Conservation (phyloP, 2,329 filamentous ascomycete species). For the Neospermospora avenae region DNA sequence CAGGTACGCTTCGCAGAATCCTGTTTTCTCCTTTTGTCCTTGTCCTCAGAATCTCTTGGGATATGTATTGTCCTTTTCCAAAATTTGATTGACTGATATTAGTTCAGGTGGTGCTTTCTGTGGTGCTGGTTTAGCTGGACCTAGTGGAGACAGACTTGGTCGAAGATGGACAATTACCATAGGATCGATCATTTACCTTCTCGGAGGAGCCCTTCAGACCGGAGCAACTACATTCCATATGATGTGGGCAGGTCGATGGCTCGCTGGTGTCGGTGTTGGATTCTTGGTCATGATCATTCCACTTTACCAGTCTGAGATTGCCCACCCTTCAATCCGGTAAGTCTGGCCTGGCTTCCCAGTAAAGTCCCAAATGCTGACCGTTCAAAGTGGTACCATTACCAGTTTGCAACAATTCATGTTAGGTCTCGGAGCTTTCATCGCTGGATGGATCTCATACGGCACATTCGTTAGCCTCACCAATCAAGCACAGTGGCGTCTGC, state of each 20-base stretch:
- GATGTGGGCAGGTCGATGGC: constrained; percentile 65
- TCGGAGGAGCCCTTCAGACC: constrained; percentile 73
- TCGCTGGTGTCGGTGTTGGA: constrained; percentile 62
- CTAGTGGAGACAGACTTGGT: constrained; percentile 59
- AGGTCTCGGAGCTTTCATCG: constrained; percentile 69
- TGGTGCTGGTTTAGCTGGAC: constrained; percentile 53
- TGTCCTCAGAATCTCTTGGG: too few relatives aligned
- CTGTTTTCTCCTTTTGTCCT: too few relatives aligned
- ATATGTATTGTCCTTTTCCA: too few relatives aligned
- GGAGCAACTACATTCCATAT: constrained; percentile 56
- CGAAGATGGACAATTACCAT: constrained; percentile 69
- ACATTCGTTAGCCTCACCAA: constrained; percentile 36
- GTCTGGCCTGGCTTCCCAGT: neutral
- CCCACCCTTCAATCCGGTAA: constrained; percentile 65
- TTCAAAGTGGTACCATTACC: constrained; percentile 58
- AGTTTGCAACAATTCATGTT: constrained; percentile 81
- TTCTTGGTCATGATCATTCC: constrained; percentile 46
- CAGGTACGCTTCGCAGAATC: too few relatives aligned
- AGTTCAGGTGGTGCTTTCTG: constrained; percentile 49
- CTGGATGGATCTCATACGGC: constrained; percentile 72
- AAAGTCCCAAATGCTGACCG: neutral
- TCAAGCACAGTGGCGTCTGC: constrained; percentile 35
- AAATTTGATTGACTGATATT: too few relatives aligned
- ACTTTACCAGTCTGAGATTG: constrained; percentile 72
- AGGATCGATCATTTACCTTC: constrained; percentile 66